Percentiles rank a stretch among this genome's conserved stretches.
phyloP scores from a whole-genome alignment of 306 rosid genomes.

The Cercis canadensis region DNA sequence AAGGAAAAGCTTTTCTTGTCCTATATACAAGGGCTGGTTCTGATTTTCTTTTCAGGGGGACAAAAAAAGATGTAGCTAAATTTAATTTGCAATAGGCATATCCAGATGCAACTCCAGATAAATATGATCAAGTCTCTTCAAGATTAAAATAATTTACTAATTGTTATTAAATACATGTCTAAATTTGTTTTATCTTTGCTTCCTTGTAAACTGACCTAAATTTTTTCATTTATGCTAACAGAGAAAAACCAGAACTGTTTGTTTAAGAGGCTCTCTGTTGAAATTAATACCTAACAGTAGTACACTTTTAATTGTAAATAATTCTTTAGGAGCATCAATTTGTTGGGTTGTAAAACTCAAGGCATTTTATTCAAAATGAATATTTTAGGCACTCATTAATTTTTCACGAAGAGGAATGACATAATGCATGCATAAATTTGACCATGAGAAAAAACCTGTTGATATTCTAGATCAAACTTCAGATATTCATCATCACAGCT shows the following conservation, averaged over 20 bases:
- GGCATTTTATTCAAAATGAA: too few species aligned
- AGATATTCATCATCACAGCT: conserved; percentile 69
- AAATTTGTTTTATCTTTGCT: neutral
- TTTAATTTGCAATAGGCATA: conserved; percentile 14
- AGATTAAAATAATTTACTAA: neutral
- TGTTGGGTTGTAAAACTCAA: too few species aligned
- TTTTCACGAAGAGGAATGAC: neutral
- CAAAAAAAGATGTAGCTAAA: neutral
- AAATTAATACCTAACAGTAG: neutral
- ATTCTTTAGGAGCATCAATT: neutral
- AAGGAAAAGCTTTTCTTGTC: too few species aligned
- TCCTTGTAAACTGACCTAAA: neutral
- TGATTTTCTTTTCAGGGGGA: too few species aligned
- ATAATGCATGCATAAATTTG: neutral
- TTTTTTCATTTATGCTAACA: neutral
- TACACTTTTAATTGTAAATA: neutral
- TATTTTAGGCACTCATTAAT: neutral
- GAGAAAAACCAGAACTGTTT: neutral
- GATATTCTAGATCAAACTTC: conserved; percentile 83
- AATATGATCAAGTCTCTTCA: neutral
- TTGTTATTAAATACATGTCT: neutral
- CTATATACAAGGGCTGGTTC: too few species aligned
- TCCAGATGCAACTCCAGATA: neutral
- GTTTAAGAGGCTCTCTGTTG: neutral
- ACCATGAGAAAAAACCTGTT: conserved; percentile 61